Percentiles rank a stretch among this genome's conserved stretches.
phyloP scores from a whole-genome alignment of 495 filamentous ascomycete species.

The Penicillium paxilli region DNA sequence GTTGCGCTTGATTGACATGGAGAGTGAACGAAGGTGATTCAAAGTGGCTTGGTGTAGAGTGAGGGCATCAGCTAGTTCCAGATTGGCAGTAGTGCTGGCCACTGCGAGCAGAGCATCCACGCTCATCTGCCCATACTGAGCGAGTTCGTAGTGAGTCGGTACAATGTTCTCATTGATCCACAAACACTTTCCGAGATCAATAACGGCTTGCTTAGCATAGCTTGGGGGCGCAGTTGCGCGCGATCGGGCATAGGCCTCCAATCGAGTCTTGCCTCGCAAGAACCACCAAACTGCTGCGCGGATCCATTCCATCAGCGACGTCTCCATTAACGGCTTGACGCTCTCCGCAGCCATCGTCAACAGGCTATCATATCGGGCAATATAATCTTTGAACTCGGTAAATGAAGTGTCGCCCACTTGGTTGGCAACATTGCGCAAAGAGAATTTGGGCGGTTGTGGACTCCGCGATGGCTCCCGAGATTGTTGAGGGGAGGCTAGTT shows the following conservation, averaged over 20 bases:
- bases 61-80: constrained; percentile 45
- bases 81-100: constrained; percentile 48
- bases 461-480: constrained; percentile 23
- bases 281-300: constrained; percentile 86
- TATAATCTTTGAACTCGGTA: constrained; percentile 63
- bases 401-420: constrained; percentile 63
- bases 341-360: constrained; percentile 72
- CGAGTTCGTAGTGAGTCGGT: constrained; percentile 51
- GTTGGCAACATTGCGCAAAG: constrained; percentile 40
- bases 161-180: constrained; percentile 75
- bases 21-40: constrained; percentile 67
- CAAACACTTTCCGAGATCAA: constrained; percentile 78
- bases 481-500: constrained; percentile 17
- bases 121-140: constrained; percentile 44
- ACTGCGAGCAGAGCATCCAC: constrained; percentile 45
- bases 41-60: constrained; percentile 55
- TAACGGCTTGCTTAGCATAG: constrained; percentile 61
- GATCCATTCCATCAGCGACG: constrained; percentile 63
- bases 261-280: constrained; percentile 66
- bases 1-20: constrained; percentile 80
- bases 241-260: constrained; percentile 70
- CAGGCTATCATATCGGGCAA: constrained; percentile 63
- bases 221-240: constrained; percentile 39
- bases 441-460: constrained; percentile 40
- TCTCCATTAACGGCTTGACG: constrained; percentile 60